A percentile compares a stretch with the other conserved stretches of the same genome.
These are phyloP conservation scores for Coccomyxa subellipsoidea DNA, from an alignment of 163 green algal genomes.

Conservation along the genomic window DNA sequence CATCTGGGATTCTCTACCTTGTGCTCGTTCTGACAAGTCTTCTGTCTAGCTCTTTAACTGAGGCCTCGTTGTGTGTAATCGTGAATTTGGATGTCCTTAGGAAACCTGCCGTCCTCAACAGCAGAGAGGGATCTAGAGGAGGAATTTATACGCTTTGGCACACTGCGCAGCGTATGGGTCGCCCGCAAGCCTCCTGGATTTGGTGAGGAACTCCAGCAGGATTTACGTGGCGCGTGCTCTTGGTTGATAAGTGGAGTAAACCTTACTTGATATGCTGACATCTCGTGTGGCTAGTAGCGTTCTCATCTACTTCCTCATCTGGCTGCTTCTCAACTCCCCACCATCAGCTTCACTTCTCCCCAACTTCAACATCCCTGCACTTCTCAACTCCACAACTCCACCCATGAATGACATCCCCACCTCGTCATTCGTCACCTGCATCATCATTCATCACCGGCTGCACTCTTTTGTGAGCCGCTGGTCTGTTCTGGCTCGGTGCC, in stretches of 20 bases:
- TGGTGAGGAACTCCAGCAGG: too few relatives aligned
- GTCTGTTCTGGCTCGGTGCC: not conserved
- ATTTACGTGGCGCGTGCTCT: too few relatives aligned
- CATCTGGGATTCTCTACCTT: too few relatives aligned
- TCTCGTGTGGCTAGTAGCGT: not conserved
- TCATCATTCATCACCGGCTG: not conserved
- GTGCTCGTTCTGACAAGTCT: too few relatives aligned
- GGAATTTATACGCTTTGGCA: constrained; percentile 44
- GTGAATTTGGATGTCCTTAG: not conserved
- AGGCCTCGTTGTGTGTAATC: too few relatives aligned
- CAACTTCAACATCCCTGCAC: not conserved
- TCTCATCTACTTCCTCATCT: not conserved
- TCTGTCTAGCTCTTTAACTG: not conserved
- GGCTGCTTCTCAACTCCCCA: constrained; percentile 13
- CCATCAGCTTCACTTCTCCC: constrained; percentile 8
- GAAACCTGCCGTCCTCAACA: not conserved
- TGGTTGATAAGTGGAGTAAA: too few relatives aligned
- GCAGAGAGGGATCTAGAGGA: not conserved
- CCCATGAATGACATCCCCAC: not conserved
- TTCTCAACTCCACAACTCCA: not conserved
- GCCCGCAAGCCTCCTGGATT: constrained; percentile 49
- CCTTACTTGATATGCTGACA: not conserved
- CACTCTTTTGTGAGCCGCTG: not conserved
- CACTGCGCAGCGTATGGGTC: constrained; percentile 40
- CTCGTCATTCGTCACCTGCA: constrained; percentile 2